Conservation (phyloP, 768 basidiomycete species). For the Leucosporidium scottii region DNA sequence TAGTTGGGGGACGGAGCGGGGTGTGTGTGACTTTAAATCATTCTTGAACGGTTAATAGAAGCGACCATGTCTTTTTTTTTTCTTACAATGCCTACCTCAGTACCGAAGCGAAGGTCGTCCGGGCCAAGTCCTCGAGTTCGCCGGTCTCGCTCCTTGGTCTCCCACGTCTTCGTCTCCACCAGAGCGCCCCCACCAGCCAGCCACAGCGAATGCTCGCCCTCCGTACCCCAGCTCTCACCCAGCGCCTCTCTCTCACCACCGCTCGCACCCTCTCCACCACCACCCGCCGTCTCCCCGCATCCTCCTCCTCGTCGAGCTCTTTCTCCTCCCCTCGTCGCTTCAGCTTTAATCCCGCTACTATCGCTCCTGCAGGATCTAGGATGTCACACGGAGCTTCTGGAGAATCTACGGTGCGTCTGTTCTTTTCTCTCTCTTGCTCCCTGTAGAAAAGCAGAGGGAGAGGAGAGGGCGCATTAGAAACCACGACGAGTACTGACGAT, state of each 20-base stretch:
- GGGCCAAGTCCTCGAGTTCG: background rate
- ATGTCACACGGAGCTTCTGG: conserved; percentile 6
- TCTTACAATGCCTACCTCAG: too few species aligned
- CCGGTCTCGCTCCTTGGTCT: too few species aligned
- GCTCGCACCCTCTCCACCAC: background rate
- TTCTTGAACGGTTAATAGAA: too few species aligned
- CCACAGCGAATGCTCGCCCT: background rate
- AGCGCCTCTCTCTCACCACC: background rate
- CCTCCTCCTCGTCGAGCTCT: background rate
- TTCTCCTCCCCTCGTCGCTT: background rate
- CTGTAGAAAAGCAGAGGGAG: too few species aligned
- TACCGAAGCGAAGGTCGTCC: too few species aligned
- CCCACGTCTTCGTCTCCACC: too few species aligned
- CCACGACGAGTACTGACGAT: background rate
- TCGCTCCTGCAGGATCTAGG: background rate
- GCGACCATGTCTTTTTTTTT: too few species aligned
- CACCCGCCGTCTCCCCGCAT: background rate
- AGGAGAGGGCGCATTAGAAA: too few species aligned
- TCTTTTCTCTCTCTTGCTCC: background rate
- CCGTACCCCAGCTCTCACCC: background rate
- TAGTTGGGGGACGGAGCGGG: too few species aligned
- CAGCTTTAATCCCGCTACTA: too few species aligned
- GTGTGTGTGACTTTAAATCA: too few species aligned
- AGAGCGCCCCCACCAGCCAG: background rate
- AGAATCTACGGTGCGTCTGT: background rate